These are phyloP conservation scores for Arxiozyma heterogenica DNA, from an alignment of 1,139 yeast genomes.

Conservation along the genomic window DNA sequence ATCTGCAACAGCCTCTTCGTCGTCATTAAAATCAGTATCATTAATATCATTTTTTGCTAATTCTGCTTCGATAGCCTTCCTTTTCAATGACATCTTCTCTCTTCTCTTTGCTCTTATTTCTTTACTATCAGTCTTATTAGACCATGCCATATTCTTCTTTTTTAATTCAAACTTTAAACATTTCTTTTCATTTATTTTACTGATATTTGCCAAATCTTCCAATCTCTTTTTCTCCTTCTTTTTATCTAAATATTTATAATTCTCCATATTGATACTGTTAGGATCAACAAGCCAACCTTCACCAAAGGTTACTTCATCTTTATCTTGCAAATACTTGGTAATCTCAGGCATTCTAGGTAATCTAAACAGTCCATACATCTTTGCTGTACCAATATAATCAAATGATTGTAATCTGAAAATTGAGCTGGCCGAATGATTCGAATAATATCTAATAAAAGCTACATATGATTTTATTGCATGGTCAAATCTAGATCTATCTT, in stretches of 20 bases:
- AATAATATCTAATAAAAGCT: slow-evolving; percentile 72
- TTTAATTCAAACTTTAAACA: slow-evolving; percentile 42
- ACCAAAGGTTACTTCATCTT: slow-evolving; percentile 20
- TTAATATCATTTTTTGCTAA: slow-evolving; percentile 31
- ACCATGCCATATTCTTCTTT: slow-evolving; percentile 70
- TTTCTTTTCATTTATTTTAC: slow-evolving; percentile 35
- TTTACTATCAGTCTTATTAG: slow-evolving; percentile 55
- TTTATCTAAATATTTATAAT: slow-evolving; percentile 53
- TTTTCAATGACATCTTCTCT: slow-evolving; percentile 51
- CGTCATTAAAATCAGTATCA: slow-evolving; percentile 37
- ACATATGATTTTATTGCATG: slow-evolving; percentile 72
- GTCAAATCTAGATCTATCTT: slow-evolving; percentile 75
- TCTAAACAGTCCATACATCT: slow-evolving; percentile 69
- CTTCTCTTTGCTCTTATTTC: slow-evolving; percentile 56
- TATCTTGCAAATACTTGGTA: slow-evolving; percentile 40
- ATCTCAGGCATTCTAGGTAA: slow-evolving; percentile 95
- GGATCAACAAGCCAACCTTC: slow-evolving; percentile 64
- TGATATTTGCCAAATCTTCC: slow-evolving; percentile 45
- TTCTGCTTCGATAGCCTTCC: slow-evolving; percentile 55
- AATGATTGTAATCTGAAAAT: slow-evolving; percentile 69
- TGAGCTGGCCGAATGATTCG: slow-evolving; percentile 85
- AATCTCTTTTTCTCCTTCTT: slow-evolving; percentile 56
- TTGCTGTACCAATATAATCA: slow-evolving; percentile 66
- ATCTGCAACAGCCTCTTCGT: slow-evolving; percentile 52
- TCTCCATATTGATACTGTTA: slow-evolving; percentile 49